Conservation (phyloP, 805 yeast species). For the Metschnikowia kofuensis region DNA sequence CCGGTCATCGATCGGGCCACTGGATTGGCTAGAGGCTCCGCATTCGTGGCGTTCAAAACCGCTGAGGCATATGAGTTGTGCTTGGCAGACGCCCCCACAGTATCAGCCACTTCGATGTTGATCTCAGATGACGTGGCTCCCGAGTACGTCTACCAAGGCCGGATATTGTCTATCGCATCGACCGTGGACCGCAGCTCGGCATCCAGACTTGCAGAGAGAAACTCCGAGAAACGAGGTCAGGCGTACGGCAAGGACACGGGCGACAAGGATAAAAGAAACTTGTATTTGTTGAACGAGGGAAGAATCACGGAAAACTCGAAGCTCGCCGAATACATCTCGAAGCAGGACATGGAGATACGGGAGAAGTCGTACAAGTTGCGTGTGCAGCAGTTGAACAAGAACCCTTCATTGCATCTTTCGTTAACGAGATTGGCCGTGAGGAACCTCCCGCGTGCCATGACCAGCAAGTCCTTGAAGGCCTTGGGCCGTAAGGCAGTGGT, state of each 20-base stretch:
- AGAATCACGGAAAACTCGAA: slow-evolving; percentile 79
- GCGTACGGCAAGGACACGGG: slow-evolving; percentile 75
- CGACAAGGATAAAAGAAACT: slow-evolving; percentile 78
- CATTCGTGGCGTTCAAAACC: slow-evolving; percentile 80
- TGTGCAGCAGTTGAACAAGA: slow-evolving; percentile 84
- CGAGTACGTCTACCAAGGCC: slow-evolving; percentile 86
- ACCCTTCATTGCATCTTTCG: slow-evolving; percentile 90
- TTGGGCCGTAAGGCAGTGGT: slow-evolving; percentile 93
- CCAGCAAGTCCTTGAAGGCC: slow-evolving; percentile 82
- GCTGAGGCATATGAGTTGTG: slow-evolving; percentile 66
- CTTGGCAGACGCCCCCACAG: slow-evolving; percentile 73
- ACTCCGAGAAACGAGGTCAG: slow-evolving; percentile 70
- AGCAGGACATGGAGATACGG: slow-evolving; percentile 79
- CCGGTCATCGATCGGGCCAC: slow-evolving; percentile 87
- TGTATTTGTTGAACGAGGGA: slow-evolving; percentile 90
- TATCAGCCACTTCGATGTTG: slow-evolving; percentile 58
- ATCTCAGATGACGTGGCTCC: slow-evolving; percentile 92
- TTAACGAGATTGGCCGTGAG: slow-evolving; percentile 92
- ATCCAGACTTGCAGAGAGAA: slow-evolving; percentile 63
- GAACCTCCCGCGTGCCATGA: slow-evolving; percentile 91
- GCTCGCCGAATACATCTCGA: slow-evolving; percentile 64
- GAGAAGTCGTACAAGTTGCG: slow-evolving; percentile 84
- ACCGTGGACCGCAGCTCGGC: slow-evolving; percentile 90
- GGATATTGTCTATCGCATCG: slow-evolving; percentile 78
- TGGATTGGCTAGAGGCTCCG: slow-evolving; percentile 89